These are phyloP conservation scores for Simplicillium aogashimaense DNA, from an alignment of 2,329 filamentous ascomycete genomes.

Conservation along the genomic window DNA sequence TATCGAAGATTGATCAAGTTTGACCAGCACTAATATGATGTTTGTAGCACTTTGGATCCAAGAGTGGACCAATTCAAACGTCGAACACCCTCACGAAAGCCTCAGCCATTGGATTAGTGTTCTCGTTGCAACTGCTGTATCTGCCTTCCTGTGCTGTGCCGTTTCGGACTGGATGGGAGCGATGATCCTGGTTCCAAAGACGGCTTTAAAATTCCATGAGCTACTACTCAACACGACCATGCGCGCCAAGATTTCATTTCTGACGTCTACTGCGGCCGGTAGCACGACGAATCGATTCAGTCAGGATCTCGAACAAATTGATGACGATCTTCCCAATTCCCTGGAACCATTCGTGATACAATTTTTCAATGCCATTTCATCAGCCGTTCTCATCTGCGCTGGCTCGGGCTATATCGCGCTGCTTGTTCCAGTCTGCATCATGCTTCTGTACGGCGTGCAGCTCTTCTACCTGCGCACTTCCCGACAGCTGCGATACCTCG, in stretches of 20 bases:
- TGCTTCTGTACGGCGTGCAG: constrained; percentile 15
- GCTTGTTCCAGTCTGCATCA: constrained; percentile 28
- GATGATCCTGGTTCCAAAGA: constrained; percentile 16
- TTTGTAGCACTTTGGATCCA: constrained; percentile 14
- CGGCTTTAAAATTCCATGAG: constrained; percentile 12
- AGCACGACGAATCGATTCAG: constrained; percentile 26
- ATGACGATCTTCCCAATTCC: constrained; percentile 22
- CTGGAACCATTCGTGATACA: constrained; percentile 14
- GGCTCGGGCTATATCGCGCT: constrained; percentile 34
- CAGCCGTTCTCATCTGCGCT: constrained; percentile 29
- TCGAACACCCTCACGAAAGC: constrained; percentile 7
- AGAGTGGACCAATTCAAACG: constrained; percentile 14
- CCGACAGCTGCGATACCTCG: constrained; percentile 18
- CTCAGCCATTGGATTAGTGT: constrained; percentile 13
- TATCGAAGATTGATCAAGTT: no score
- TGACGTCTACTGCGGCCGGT: constrained; percentile 24
- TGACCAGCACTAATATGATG: background rate
- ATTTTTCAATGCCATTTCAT: constrained; percentile 13
- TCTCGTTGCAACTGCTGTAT: constrained; percentile 8
- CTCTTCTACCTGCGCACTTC: constrained; percentile 21
- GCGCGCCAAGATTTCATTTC: constrained; percentile 20
- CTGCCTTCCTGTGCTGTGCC: constrained; percentile 9
- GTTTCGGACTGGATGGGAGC: constrained; percentile 10
- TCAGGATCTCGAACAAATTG: constrained; percentile 27
- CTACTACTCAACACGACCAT: constrained; percentile 19